Evolutionary conservation across 2,329 filamentous ascomycete genomes (phyloP), one percentile per base, ranked within the genome.

Genomic region (Pseudogymnoascus sp.): DNA sequence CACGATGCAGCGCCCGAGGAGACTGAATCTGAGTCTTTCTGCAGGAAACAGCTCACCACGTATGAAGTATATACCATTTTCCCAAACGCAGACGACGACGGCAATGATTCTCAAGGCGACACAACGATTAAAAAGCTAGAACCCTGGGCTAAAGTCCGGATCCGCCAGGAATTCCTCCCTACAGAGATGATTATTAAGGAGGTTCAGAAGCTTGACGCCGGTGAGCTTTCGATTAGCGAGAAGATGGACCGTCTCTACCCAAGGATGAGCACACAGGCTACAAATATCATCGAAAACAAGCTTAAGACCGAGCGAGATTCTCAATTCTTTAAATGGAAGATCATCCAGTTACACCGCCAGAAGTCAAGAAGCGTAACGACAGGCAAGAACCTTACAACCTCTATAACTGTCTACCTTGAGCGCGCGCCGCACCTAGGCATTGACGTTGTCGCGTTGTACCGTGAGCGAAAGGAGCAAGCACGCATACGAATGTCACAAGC

Each of bases 391-490:
- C 65, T 69, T 60, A 71, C 69, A 0, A 57, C 61, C 4, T 62
- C 64, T 2, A 70, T 71, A 50, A 69, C 64, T 1, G 62, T 70
- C 7, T 70, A 67, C 59, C 61, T 70, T 14, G 68, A 65, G 59
- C 64, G 68, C 5, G 50, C 63, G 11, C 65, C 68, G 8, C 32
- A 18, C 2, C 50, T 60, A n/a, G 65, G 64, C 22, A 3, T 65
- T 22, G 65, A 67, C 34, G 43, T 66, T 1, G 57, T 65, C 3
- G 59, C 50, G 1, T 12, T 71, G 3, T 65, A 63, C 22, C 61
- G 66, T 6, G 16, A 35, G 57, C 6, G 61, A 66, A 2, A 67
- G 69, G 28, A 66, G 43, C 30, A 59, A 50, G 16, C 67, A 62
- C 47, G 34, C 34, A 39, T 54, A 18, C 28, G 59, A 16, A 41